Evolutionary conservation across 2,329 filamentous ascomycete species (phyloP).

Genomic region (Fusarium begoniae): DNA sequence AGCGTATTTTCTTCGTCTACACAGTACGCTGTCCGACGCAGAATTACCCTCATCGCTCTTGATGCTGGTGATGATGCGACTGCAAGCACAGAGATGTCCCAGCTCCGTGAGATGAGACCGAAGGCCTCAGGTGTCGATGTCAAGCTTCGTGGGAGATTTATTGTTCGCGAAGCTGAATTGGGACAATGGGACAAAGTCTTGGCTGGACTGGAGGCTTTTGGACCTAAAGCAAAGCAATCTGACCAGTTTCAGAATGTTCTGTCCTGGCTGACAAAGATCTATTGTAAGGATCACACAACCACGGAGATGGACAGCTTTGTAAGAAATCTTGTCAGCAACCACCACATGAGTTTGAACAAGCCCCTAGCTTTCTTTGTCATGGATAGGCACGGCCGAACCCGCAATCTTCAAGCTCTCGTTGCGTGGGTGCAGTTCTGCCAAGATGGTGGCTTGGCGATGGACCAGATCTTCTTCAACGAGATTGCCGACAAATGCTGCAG

Average conservation of each 20-base stretch:
- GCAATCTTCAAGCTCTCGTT: constrained; percentile 41
- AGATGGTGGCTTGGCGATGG: constrained; percentile 41
- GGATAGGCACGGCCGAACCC: constrained; percentile 44
- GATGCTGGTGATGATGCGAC: constrained; percentile 43
- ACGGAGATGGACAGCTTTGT: constrained; percentile 45
- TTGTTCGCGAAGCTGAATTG: constrained; percentile 42
- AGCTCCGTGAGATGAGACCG: constrained; percentile 33
- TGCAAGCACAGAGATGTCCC: constrained; percentile 38
- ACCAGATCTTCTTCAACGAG: constrained; percentile 44
- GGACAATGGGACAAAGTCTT: constrained; percentile 42
- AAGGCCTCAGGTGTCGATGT: constrained; percentile 36
- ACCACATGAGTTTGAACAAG: constrained; percentile 41
- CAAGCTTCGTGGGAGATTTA: constrained; percentile 41
- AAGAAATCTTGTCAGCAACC: constrained; percentile 38
- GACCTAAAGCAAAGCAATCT: constrained; percentile 20
- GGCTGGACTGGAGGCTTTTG: constrained; percentile 36
- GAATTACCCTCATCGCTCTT: constrained; percentile 41
- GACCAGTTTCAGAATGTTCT: constrained; percentile 42
- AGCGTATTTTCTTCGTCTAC: constrained; percentile 22
- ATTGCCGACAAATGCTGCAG: constrained; percentile 45
- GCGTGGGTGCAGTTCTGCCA: constrained; percentile 48
- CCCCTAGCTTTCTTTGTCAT: constrained; percentile 45
- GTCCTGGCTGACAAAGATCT: constrained; percentile 48
- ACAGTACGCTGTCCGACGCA: constrained; percentile 44
- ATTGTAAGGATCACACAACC: constrained; percentile 38